phyloP scores from a whole-genome alignment of 208 protist species.

The Leishmania major region DNA sequence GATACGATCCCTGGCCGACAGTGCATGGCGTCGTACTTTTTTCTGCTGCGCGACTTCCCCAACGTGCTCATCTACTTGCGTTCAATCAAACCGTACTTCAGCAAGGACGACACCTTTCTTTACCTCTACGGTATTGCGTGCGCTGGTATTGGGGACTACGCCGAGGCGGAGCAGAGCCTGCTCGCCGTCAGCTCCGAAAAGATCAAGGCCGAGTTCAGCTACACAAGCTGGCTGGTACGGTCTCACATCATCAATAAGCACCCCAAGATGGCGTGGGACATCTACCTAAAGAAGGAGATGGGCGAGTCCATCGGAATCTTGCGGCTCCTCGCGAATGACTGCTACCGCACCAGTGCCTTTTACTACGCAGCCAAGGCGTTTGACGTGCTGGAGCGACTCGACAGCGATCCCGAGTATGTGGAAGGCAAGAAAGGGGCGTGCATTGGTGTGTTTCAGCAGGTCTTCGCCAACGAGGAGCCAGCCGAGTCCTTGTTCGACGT shows the following conservation, averaged over 20 bases:
- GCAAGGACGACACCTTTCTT: conserved; percentile 94
- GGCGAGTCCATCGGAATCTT: conserved; percentile 94
- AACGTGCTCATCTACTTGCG: conserved; percentile 97
- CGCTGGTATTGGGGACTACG: conserved; percentile 84
- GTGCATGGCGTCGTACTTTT: conserved; percentile 98
- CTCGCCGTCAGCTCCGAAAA: conserved; percentile 87
- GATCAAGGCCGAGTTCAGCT: conserved; percentile 93
- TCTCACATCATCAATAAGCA: conserved; percentile 96
- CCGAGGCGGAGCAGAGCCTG: conserved; percentile 91
- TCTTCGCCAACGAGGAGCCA: conserved; percentile 91
- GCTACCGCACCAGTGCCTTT: conserved; percentile 95
- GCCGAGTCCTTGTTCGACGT: conserved; percentile 91
- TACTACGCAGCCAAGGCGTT: conserved; percentile 98
- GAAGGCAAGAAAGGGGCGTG: conserved; percentile 97
- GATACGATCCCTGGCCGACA: conserved; percentile 97
- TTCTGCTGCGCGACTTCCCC: conserved; percentile 94
- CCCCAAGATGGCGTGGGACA: conserved; percentile 95
- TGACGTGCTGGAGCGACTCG: conserved; percentile 96
- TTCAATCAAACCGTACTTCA: conserved; percentile 96
- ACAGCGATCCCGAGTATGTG: conserved; percentile 95
- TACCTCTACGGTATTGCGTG: conserved; percentile 93
- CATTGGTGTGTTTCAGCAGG: conserved; percentile 96
- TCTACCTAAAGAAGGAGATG: conserved; percentile 97
- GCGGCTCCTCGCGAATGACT: conserved; percentile 98
- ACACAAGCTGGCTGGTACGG: conserved; percentile 93